Evolutionary conservation across 2,329 filamentous ascomycete genomes (phyloP), one percentile per base, ranked within the genome.

Genomic region (Neofusicoccum parvum): DNA sequence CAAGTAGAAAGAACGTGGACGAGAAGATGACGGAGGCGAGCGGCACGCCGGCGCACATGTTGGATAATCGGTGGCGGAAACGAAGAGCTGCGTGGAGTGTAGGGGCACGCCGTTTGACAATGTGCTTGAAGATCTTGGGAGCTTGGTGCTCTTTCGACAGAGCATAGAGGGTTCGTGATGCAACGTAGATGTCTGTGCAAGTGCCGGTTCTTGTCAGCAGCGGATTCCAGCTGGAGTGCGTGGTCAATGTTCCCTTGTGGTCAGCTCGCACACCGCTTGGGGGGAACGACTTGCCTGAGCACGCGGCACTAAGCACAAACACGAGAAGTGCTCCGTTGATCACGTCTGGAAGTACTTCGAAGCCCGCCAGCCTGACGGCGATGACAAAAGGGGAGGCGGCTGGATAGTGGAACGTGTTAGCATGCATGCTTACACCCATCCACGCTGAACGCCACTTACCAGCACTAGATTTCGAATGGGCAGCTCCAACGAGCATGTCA

Each of bases 241-340:
- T 6, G 27, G 6, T 32, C 27, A 32, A 32, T 32, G 27, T 32
- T 32, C 5, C 27, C 27, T 23, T 23, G 20, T 23, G 20, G 20
- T 23, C 20, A 23, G 20, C 20, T 23, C 20, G 20, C 20, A 23
- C 20, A 23, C 20, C 20, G 20, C 20, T 23, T 23, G 20, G 27
- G 27, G 27, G 12, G 15, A 34, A 27, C 2, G 48, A 20, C 27
- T 45, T 49, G 39, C 58, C 58, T 9, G 62, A 64, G 32, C 41
- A 53, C 45, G 90, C 91, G 3, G 91, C 90, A 0, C 90, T 92
- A 70, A 92, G 87, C 5, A 93, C 91, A 2, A 90, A 91, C 0
- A 90, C 92, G 32, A 94, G 82, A 11, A 94, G 86, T 5, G 92
- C 87, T 14, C 87, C 90, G 76, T 94, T 94, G 81, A 94, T 88